Evolutionary conservation across 306 rosid species (phyloP), one percentile per base, ranked within the genome.

Genomic region (Inga oerstediana): DNA sequence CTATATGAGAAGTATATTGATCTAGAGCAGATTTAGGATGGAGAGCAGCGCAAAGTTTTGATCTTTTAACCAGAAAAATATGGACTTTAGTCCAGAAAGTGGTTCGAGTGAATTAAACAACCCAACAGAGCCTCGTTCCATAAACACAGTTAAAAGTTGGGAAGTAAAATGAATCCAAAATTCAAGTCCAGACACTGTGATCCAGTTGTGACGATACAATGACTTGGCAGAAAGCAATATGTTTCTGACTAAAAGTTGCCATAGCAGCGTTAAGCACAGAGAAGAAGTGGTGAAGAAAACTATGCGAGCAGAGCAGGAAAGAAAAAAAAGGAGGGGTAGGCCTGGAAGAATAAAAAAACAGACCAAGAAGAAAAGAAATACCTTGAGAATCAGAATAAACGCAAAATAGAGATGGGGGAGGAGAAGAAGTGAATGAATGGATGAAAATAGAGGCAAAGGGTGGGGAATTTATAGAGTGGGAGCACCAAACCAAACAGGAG

Each of bases 381-480:
- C 90, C 81, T 78, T 56, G 1, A 69, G 54, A 85, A 82, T 81
- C 66, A 87, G 77, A 88, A 41, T 78, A 66, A 87, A 87, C 87
- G 86, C 76, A 84, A 84, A 81, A 84, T 15, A 67, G 75, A 81
- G 39, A 14, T 44, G 80, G 49, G 52, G 78, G 44, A 67, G 77
- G 66, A 39, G 78, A 44, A 27, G 81, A 44, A 27, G 82, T 51
- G 75, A 79, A 48, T 71, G 80, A 79, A 82, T 77, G 84, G 74
- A 82, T 89, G 84, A 3, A 84, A 54, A 64, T 5, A 22, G 75
- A 75, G 41, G 83, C 0, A 79, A 56, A 14, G 74, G 59, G 24
- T n/a, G 83, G 24, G 68, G 20, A 59, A 84, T 89, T 89, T 86
- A 89, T 89, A 86, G 89, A 52, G 51, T 19, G 49, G 72, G 82